Conservation (phyloP, 2,329 filamentous ascomycete genomes). For the Sclerotinia trifoliorum region DNA sequence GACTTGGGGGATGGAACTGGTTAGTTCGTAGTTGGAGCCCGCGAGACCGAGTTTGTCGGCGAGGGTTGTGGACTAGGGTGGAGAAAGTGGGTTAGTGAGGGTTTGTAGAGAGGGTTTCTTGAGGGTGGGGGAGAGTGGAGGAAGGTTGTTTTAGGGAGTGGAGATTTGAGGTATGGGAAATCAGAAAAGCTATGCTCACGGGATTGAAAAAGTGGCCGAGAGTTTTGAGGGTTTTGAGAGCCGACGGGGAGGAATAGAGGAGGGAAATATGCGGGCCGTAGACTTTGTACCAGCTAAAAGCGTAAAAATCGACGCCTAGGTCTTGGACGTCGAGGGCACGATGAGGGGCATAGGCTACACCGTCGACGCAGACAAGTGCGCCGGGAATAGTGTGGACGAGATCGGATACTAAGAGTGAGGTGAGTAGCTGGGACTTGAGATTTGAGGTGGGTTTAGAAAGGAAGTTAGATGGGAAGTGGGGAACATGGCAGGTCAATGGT, state of each 20-base stretch:
- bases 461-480: not conserved
- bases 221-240: constrained; percentile 55
- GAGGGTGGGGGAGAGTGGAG: too few relatives aligned
- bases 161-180: too few relatives aligned
- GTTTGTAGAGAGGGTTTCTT: too few relatives aligned
- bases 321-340: constrained; percentile 65
- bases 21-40: constrained; percentile 68
- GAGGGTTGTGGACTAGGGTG: constrained; percentile 48
- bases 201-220: constrained; percentile 69
- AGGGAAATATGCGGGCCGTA: constrained; percentile 74
- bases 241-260: constrained; percentile 61
- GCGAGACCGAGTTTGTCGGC: constrained; percentile 68
- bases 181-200: too few relatives aligned
- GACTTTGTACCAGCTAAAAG: constrained; percentile 82
- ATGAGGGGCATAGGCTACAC: constrained; percentile 74
- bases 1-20: constrained; percentile 60
- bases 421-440: not conserved
- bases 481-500: too few relatives aligned
- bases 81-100: too few relatives aligned
- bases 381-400: constrained; percentile 49
- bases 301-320: constrained; percentile 71
- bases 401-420: constrained; percentile 45
- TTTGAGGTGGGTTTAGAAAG: not conserved
- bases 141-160: too few relatives aligned
- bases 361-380: constrained; percentile 70